Conservation (phyloP, 1,139 yeast genomes). For the Zhuliangozyma blackwelliae region DNA sequence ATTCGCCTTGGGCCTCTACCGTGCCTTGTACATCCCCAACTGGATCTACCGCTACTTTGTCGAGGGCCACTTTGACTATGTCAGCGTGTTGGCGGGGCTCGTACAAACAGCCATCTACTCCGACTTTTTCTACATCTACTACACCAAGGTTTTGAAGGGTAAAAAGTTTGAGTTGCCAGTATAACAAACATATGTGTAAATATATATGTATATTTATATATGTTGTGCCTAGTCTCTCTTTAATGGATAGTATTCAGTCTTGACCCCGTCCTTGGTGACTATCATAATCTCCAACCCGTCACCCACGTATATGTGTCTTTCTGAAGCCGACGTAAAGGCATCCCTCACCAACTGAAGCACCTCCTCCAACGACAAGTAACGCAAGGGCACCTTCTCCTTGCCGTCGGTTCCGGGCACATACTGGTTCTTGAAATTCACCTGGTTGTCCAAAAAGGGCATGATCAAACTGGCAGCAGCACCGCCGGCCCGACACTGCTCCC, state of each 20-base stretch:
- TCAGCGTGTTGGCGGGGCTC: slow-evolving; percentile 75
- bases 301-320: slow-evolving; percentile 97
- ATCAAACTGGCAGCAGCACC: slow-evolving; percentile 96
- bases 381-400: slow-evolving; percentile 52
- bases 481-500: slow-evolving; percentile 96
- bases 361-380: slow-evolving; percentile 73
- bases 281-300: slow-evolving; percentile 89
- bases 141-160: slow-evolving; percentile 74
- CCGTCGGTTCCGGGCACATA: slow-evolving; percentile 74
- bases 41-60: slow-evolving; percentile 85
- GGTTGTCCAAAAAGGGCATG: slow-evolving; percentile 96
- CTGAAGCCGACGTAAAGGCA: slow-evolving; percentile 94
- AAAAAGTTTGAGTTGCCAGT: slow-evolving; percentile 77
- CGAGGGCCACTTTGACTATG: slow-evolving; percentile 65
- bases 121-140: slow-evolving; percentile 91
- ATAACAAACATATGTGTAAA: slow-evolving; percentile 16
- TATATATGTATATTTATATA: slow-evolving; percentile 1
- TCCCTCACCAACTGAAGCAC: slow-evolving; percentile 84
- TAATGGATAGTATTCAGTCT: slow-evolving; percentile 76
- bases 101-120: slow-evolving; percentile 85
- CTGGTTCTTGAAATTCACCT: slow-evolving; percentile 93
- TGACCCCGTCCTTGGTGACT: slow-evolving; percentile 90
- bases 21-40: slow-evolving; percentile 87
- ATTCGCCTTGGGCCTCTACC: slow-evolving; percentile 85
- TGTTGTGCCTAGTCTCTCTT: slow-evolving; percentile 64